Conservation (phyloP, 345 rosid species). For the Physaria fendleri region DNA sequence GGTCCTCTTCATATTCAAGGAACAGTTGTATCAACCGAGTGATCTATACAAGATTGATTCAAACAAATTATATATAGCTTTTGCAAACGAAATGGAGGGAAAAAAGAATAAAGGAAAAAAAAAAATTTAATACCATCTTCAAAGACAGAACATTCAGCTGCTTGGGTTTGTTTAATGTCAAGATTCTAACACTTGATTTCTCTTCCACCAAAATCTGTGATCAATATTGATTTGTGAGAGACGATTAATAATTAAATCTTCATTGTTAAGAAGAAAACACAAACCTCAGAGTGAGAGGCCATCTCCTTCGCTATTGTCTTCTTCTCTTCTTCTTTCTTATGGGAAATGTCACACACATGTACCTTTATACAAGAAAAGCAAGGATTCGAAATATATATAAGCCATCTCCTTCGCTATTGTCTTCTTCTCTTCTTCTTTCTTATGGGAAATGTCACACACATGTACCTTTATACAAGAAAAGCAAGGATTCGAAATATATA, state of each 20-base stretch:
- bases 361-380: too few relatives aligned
- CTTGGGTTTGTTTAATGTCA: slow-evolving; percentile 62
- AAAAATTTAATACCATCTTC: slow-evolving; percentile 42
- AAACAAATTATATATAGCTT: background rate
- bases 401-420: too few relatives aligned
- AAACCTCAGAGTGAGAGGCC: slow-evolving; percentile 10
- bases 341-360: too few relatives aligned
- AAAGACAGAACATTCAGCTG: slow-evolving; percentile 59
- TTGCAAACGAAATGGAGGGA: background rate
- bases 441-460: too few relatives aligned
- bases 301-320: background rate
- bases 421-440: too few relatives aligned
- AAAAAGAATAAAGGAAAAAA: background rate
- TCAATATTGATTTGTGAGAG: background rate
- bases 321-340: background rate
- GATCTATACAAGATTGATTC: slow-evolving; percentile 31
- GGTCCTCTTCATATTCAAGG: slow-evolving; percentile 47
- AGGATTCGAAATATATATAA: too few relatives aligned
- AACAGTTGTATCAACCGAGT: slow-evolving; percentile 53
- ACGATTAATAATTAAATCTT: background rate
- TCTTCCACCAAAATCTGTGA: slow-evolving; percentile 59
- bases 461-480: too few relatives aligned
- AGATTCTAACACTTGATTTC: slow-evolving; percentile 38
- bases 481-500: too few relatives aligned
- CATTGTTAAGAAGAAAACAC: background rate